Base-by-base conservation (phyloP, 495 filamentous ascomycete genomes). In the Daldinia decipiens region DNA sequence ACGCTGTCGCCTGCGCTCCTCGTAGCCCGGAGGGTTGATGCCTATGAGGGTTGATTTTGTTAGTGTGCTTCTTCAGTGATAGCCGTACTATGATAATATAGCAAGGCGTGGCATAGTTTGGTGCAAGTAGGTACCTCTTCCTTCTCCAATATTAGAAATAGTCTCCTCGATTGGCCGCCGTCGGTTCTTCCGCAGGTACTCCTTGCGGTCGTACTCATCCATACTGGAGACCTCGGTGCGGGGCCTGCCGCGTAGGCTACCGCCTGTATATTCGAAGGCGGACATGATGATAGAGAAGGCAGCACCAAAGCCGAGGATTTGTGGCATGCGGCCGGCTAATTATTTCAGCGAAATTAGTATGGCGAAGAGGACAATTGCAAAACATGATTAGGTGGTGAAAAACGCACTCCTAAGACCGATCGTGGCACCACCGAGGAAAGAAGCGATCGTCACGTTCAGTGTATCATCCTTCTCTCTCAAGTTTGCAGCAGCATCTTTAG, bases 151-250 rank as follows among this genome's bases (percentile, higher is more conserved):
- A 63, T 94, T 85, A 9, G 87, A 84, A 61, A 98, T 81, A 8
- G 92, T 97, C 81, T 98, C 89, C 77, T 94, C 89, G 26, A 93
- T 85, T 21, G 93, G 91, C 66, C 89, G 85, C 77, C 93, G 85
- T 74, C 89, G 87, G 71, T 87, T 90, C 83, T 86, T 90, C 74
- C 93, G 87, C 76, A 97, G 67, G 55, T 84, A 79, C 76, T 95
- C 87, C 77, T 95, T 94, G 74, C 90, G 84, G 66, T 91, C 89
- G 67, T 91, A 94, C 74, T 97, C 92, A 75, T 98, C 95, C 59
- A 89, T 83, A 17, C 85, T 80, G 0, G 78, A 79, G 53, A 91
- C 84, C 57, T 74, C 72, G 65, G 83, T 81, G 72, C 80, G 79
- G 31, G 39, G 40, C 9, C 29, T 47, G 68, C 87, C 87, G 47